These are phyloP conservation scores for Coemansia sp. DNA, from an alignment of 192 early-diverging fungal genomes.

Conservation along the genomic window DNA sequence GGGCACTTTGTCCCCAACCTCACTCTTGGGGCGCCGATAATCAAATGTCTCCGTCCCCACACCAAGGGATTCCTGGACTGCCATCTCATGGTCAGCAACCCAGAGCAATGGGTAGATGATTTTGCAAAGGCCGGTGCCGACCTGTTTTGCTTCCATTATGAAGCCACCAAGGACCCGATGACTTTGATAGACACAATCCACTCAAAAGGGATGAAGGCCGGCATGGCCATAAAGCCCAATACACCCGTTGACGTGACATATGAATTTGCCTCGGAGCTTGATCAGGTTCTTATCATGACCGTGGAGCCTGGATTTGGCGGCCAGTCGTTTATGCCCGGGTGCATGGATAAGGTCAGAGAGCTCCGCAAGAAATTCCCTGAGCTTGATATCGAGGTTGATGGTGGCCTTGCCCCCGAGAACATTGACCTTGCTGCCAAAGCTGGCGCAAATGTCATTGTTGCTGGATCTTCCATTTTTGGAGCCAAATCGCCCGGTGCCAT, in stretches of 20 bases:
- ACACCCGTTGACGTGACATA: constrained; percentile 69
- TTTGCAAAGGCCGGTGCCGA: constrained; percentile 88
- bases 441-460: constrained; percentile 98
- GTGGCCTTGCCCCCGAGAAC: constrained; percentile 81
- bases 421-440: constrained; percentile 85
- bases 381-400: constrained; percentile 95
- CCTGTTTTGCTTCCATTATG: constrained; percentile 91
- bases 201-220: constrained; percentile 85
- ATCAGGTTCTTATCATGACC: constrained; percentile 95
- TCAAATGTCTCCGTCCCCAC: constrained; percentile 83
- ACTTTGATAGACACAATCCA: constrained; percentile 83
- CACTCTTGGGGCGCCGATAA: constrained; percentile 91
- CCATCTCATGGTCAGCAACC: constrained; percentile 76
- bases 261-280: constrained; percentile 64
- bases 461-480: constrained; percentile 90
- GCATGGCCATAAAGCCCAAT: constrained; percentile 88
- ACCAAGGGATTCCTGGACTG: constrained; percentile 90
- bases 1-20: constrained; percentile 98
- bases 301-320: constrained; percentile 98
- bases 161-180: constrained; percentile 76
- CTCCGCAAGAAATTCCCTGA: constrained; percentile 78
- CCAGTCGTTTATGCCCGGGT: constrained; percentile 88
- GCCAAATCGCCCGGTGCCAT: constrained; percentile 68
- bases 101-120: constrained; percentile 91
- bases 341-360: constrained; percentile 77